phyloP scores from a whole-genome alignment of 768 basidiomycete genomes.

The Sistotremastrum suecicum region DNA sequence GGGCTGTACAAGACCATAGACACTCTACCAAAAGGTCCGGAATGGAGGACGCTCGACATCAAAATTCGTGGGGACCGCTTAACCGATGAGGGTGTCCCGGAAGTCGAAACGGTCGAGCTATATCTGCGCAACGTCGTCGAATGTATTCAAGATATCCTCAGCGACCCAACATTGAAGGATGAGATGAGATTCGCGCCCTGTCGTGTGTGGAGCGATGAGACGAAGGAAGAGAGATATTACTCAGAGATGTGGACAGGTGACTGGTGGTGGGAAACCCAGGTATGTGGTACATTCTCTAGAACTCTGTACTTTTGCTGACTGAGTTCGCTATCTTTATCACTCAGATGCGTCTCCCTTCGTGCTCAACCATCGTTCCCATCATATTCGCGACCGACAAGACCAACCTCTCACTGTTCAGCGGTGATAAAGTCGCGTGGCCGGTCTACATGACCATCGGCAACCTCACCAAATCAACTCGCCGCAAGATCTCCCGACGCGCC shows the following conservation, averaged over 20 bases:
- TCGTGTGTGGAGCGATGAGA: slow-evolving; percentile 1
- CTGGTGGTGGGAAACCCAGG: slow-evolving; percentile 14
- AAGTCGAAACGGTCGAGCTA: too few relatives aligned
- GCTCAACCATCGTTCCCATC: slow-evolving; percentile 9
- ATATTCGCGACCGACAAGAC: slow-evolving; percentile 28
- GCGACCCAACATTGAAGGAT: slow-evolving; percentile 3
- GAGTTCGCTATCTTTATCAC: too few relatives aligned
- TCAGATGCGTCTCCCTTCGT: slow-evolving; percentile 4
- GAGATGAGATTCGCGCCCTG: slow-evolving; percentile 3
- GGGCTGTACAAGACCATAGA: too few relatives aligned
- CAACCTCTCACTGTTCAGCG: slow-evolving; percentile 12
- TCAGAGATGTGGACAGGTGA: slow-evolving; percentile 15
- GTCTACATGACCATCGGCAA: slow-evolving; percentile 11
- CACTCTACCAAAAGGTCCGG: too few relatives aligned
- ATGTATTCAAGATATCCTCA: too few relatives aligned
- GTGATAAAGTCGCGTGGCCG: slow-evolving; percentile 9
- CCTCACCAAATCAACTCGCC: slow-evolving; percentile 7
- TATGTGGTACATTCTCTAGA: too few relatives aligned
- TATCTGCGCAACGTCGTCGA: too few relatives aligned
- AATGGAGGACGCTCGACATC: too few relatives aligned
- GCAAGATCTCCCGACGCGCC: slow-evolving; percentile 2
- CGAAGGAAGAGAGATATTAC: not conserved
- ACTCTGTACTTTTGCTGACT: too few relatives aligned
- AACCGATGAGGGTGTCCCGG: too few relatives aligned
- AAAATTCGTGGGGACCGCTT: too few relatives aligned